Evolutionary conservation across 257 asterid genomes (phyloP), one percentile per base, ranked within the genome.

Genomic region (Linderniella brevidens): DNA sequence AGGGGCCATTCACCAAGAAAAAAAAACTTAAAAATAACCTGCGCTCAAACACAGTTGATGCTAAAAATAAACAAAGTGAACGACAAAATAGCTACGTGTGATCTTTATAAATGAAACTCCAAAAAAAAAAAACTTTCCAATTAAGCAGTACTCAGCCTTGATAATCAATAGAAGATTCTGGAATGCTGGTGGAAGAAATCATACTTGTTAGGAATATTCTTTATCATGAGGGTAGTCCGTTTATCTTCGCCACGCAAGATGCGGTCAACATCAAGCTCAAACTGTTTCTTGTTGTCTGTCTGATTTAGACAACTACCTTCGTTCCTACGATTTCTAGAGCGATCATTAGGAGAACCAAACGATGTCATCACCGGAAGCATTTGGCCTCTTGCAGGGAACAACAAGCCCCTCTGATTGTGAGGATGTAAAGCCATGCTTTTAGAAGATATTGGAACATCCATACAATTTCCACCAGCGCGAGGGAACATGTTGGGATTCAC

Each of bases 191-290:
- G 46, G 41, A 18, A 42, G 8, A 37, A 6, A 15, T 68, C 86
- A n/a, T 79, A 90, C 99, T 90, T 90, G 92, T 90, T 90, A 61
- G 99, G 99, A 55, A 90, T 90, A 75, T 90, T 90, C 82, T 90
- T 90, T 56, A 90, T 75, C 99, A 90, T 90, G 19, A 90, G 94
- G 4, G 99, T 90, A 13, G 99, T 90, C 68, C 99, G 76, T 67
- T 82, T 90, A 70, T 90, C 99, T 19, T 90, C 96, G 65, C 94
- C 99, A 48, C 80, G 77, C 32, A 66, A 8, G 68, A 90, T 90
- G 52, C 92, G 79, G 52, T 85, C 99, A 37, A 90, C 13, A 60
- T 85, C 99, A 48, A 90, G 96, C 71, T 90, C 99, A 74, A 90
- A 90, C 68, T 90, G 99, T 60, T 81, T 90, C 73, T 84, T 90